phyloP scores from a whole-genome alignment of 73 alveolate genomes.

The Stentor coeruleus region DNA sequence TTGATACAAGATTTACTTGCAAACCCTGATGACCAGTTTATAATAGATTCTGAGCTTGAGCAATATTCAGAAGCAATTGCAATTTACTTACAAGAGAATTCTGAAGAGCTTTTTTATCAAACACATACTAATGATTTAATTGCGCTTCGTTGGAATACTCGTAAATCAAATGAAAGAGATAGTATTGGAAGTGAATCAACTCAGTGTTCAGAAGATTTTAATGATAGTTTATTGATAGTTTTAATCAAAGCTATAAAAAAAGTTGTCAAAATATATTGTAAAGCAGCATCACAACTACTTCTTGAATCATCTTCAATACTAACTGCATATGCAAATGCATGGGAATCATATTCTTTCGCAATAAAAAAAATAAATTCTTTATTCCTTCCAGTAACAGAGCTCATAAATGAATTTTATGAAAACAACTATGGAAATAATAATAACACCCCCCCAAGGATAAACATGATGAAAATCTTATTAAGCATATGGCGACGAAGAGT shows the following conservation, averaged over 20 bases:
- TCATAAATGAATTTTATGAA: slow-evolving; percentile 18
- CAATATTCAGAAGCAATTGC: not conserved
- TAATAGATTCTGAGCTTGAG: not conserved
- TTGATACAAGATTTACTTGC: slow-evolving; percentile 6
- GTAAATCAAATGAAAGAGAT: not conserved
- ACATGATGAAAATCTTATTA: not conserved
- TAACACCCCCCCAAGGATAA: not conserved
- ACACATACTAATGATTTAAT: not conserved
- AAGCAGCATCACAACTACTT: not conserved
- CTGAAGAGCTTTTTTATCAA: not conserved
- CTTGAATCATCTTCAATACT: not conserved
- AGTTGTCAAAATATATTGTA: not conserved
- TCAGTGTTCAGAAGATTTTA: not conserved
- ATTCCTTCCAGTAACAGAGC: not conserved
- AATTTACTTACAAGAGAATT: not conserved
- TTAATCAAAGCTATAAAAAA: not conserved
- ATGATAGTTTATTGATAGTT: not conserved
- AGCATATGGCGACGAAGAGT: not conserved
- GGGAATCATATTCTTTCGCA: not conserved
- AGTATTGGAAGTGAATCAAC: not conserved
- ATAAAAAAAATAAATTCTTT: not conserved
- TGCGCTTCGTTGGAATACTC: not conserved
- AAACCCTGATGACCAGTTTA: slow-evolving; percentile 22
- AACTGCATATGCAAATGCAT: not conserved
- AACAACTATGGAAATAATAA: not conserved